Evolutionary conservation across 768 basidiomycete genomes (phyloP).

Genomic region (Amanita polypyramis): DNA sequence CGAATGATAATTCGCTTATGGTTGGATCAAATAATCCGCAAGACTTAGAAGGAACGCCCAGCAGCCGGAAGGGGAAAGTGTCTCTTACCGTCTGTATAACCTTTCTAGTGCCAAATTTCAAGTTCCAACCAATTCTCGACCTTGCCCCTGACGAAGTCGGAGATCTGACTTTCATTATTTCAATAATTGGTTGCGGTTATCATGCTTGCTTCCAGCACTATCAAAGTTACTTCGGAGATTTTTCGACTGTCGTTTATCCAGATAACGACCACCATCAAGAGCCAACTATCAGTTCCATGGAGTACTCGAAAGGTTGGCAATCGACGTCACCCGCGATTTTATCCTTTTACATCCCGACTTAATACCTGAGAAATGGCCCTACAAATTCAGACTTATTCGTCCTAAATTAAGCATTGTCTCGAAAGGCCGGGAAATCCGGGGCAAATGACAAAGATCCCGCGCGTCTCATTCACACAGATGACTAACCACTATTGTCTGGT

Average conservation of each 20-base stretch:
- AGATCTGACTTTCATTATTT: conserved; percentile 12
- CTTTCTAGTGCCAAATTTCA: too few species aligned
- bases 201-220: conserved; percentile 12
- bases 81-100: conserved; percentile 27
- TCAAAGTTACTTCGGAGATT: conserved; percentile 1
- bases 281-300: conserved; percentile 9
- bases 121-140: conserved; percentile 24
- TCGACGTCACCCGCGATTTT: conserved; percentile 15
- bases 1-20: conserved; percentile 13
- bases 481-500: too few species aligned
- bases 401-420: too few species aligned
- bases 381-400: too few species aligned
- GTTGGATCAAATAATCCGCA: conserved; percentile 23
- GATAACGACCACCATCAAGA: conserved; percentile 7
- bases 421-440: conserved; percentile 3
- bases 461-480: background rate
- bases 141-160: too few species aligned
- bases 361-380: too few species aligned
- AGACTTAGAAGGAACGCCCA: conserved; percentile 24
- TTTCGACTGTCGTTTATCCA: background rate
- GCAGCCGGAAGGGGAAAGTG: conserved; percentile 21
- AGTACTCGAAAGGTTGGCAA: conserved; percentile 13
- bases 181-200: background rate
- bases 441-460: conserved; percentile 1
- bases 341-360: conserved; percentile 16